Conservation (phyloP, 805 yeast species). For the Starmerella tilneyi region DNA sequence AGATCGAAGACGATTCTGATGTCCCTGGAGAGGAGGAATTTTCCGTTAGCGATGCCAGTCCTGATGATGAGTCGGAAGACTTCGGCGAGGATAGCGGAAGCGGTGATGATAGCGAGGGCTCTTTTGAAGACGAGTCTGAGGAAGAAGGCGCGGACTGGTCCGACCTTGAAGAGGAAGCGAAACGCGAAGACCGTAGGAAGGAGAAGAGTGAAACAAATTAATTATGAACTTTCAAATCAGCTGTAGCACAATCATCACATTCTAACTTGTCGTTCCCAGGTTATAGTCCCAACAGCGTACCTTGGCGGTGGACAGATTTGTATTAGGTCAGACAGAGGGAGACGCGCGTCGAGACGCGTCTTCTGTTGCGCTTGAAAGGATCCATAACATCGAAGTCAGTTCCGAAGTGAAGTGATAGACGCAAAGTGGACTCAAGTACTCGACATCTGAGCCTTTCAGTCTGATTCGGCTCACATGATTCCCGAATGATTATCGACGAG, state of each 20-base stretch:
- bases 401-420: too few relatives aligned
- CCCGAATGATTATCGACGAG: slow-evolving; percentile 12
- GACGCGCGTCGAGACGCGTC: too few relatives aligned
- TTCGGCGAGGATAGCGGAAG: slow-evolving; percentile 24
- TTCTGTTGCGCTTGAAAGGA: too few relatives aligned
- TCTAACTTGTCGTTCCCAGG: too few relatives aligned
- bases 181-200: slow-evolving; percentile 26
- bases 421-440: too few relatives aligned
- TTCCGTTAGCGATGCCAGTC: slow-evolving; percentile 53
- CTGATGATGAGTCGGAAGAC: slow-evolving; percentile 28
- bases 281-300: too few relatives aligned
- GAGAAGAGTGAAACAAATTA: slow-evolving; percentile 14
- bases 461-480: too few relatives aligned
- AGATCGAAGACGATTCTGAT: slow-evolving; percentile 36
- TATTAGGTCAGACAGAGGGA: too few relatives aligned
- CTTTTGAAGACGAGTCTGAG: slow-evolving; percentile 26
- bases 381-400: too few relatives aligned
- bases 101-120: slow-evolving; percentile 30
- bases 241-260: background rate
- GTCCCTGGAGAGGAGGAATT: slow-evolving; percentile 59
- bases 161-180: slow-evolving; percentile 49
- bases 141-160: slow-evolving; percentile 44
- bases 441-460: too few relatives aligned
- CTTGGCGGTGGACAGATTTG: too few relatives aligned
- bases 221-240: too few relatives aligned